A percentile compares a stretch with the other conserved stretches of the same genome.
phyloP scores from a whole-genome alignment of 2,329 filamentous ascomycete genomes.

The Diaporthe vexans region DNA sequence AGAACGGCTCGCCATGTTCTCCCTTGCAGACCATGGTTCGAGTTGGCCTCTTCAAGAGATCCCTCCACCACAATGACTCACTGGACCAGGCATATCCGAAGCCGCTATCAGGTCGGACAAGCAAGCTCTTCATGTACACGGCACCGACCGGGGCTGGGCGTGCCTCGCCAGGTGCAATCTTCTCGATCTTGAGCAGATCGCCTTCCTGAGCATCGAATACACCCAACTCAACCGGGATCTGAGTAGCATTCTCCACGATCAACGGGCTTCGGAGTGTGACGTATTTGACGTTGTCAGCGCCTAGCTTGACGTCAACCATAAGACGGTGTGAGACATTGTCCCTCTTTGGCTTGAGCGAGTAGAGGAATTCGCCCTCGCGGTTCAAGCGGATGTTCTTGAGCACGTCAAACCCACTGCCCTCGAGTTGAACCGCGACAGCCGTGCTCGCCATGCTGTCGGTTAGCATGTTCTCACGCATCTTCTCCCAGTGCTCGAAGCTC shows the following conservation, averaged over 20 bases:
- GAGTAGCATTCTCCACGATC: conserved; percentile 94
- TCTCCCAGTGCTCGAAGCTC: conserved; percentile 97
- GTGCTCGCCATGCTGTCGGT: conserved; percentile 83
- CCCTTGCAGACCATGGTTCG: conserved; percentile 90
- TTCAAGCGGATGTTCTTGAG: conserved; percentile 91
- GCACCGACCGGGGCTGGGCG: conserved; percentile 93
- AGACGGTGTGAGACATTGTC: conserved; percentile 89
- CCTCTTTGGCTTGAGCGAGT: conserved; percentile 88
- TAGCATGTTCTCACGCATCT: conserved; percentile 92
- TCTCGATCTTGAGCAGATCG: conserved; percentile 96
- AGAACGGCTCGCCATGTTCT: conserved; percentile 90
- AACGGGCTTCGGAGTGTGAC: conserved; percentile 95
- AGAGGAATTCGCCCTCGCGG: conserved; percentile 93
- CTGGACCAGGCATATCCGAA: conserved; percentile 97
- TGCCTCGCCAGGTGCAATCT: conserved; percentile 92
- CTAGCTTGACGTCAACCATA: conserved; percentile 91
- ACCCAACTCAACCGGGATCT: conserved; percentile 94
- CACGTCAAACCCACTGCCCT: conserved; percentile 94
- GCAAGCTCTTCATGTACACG: conserved; percentile 87
- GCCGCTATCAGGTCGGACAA: conserved; percentile 92
- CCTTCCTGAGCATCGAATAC: conserved; percentile 90
- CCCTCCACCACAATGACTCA: conserved; percentile 92
- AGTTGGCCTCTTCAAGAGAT: conserved; percentile 86
- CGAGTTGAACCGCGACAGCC: conserved; percentile 84
- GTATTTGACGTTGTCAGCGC: conserved; percentile 97